phyloP scores from a whole-genome alignment of 352 stramenopile species.

The Pythium brassicae region DNA sequence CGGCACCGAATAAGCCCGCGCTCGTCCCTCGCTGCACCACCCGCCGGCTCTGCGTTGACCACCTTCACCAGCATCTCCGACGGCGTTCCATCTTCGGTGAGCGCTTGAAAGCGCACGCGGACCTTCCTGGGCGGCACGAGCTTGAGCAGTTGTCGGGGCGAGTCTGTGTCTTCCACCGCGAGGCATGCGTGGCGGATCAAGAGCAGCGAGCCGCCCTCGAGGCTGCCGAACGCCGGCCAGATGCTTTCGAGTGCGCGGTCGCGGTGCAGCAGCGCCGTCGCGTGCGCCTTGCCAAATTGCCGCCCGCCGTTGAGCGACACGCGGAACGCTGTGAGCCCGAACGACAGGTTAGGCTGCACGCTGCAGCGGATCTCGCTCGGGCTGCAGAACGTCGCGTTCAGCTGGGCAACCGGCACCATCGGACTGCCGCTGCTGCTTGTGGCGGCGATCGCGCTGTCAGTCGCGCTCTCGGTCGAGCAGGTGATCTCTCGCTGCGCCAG shows the following conservation, averaged over 20 bases:
- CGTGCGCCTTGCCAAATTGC: conserved; percentile 40
- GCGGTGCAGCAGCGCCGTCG: conserved; percentile 42
- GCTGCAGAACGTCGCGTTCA: conserved; percentile 49
- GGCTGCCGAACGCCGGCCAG: conserved; percentile 28
- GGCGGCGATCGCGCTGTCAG: background rate
- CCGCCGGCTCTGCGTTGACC: conserved; percentile 20
- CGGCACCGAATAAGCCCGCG: conserved; percentile 30
- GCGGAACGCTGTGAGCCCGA: conserved; percentile 49
- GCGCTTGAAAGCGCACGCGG: conserved; percentile 45
- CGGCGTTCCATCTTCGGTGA: conserved; percentile 20
- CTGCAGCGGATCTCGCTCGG: conserved; percentile 50
- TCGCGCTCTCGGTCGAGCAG: background rate
- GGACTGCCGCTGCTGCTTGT: background rate
- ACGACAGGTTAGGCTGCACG: conserved; percentile 59
- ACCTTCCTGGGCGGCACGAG: conserved; percentile 43
- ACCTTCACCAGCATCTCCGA: conserved; percentile 25
- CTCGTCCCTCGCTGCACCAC: conserved; percentile 12
- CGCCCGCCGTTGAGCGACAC: conserved; percentile 62
- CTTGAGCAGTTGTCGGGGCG: conserved; percentile 33
- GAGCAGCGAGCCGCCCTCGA: conserved; percentile 31
- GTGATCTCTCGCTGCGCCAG: conserved; percentile 38
- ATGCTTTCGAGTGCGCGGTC: conserved; percentile 38
- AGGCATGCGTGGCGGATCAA: conserved; percentile 28
- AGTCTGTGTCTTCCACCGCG: conserved; percentile 37
- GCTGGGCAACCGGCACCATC: conserved; percentile 25